These are phyloP conservation scores for Helenozyma baotianmanensis DNA, from an alignment of 805 yeast genomes.

Conservation along the genomic window DNA sequence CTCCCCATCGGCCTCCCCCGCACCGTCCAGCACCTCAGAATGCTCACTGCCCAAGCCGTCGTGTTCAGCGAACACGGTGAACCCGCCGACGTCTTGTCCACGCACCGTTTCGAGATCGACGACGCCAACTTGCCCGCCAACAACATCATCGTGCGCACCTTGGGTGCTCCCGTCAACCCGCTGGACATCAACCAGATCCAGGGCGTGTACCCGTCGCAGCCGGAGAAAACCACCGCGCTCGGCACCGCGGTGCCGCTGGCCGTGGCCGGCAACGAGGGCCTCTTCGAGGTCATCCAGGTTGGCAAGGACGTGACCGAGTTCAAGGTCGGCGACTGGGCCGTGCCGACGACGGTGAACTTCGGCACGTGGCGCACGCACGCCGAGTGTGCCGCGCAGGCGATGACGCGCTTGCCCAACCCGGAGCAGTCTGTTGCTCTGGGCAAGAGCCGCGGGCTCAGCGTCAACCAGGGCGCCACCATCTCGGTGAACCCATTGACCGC, in stretches of 20 bases:
- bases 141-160: conserved; percentile 25
- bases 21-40: conserved; percentile 24
- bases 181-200: conserved; percentile 44
- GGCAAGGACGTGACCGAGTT: conserved; percentile 14
- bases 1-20: conserved; percentile 2
- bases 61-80: conserved; percentile 67
- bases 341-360: conserved; percentile 70
- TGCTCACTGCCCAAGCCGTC: conserved; percentile 59
- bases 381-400: conserved; percentile 44
- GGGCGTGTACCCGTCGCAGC: conserved; percentile 44
- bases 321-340: conserved; percentile 68
- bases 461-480: conserved; percentile 77
- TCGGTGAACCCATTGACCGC: conserved; percentile 94
- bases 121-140: conserved; percentile 38
- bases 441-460: conserved; percentile 25
- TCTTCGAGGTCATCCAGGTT: conserved; percentile 16
- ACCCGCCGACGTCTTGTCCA: conserved; percentile 50
- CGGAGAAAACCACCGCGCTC: conserved; percentile 47
- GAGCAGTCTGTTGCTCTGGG: conserved; percentile 41
- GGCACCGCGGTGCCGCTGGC: conserved; percentile 43
- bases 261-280: conserved; percentile 18
- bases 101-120: conserved; percentile 49
- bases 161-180: conserved; percentile 42
- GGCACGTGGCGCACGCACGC: conserved; percentile 94
- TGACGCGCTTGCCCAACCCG: conserved; percentile 56